Evolutionary conservation across 2,329 filamentous ascomycete species (phyloP).

Genomic region (Pseudocercospora macadamiae): DNA sequence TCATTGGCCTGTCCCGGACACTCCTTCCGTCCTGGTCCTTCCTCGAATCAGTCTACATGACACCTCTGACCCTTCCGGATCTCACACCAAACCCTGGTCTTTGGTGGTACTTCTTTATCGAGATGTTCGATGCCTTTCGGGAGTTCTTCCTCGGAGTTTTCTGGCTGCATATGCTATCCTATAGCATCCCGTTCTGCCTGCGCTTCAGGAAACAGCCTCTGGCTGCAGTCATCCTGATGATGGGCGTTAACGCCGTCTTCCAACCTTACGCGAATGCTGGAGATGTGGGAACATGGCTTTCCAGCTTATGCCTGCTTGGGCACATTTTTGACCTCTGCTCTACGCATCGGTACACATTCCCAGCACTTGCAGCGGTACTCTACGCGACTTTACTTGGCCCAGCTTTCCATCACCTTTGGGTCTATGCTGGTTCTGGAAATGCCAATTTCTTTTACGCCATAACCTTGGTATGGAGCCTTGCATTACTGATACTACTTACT

Average conservation of each 20-base stretch:
- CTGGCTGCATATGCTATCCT: conserved; percentile 91
- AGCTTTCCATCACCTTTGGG: conserved; percentile 96
- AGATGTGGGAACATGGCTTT: conserved; percentile 84
- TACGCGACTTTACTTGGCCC: conserved; percentile 90
- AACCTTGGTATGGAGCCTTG: conserved; percentile 96
- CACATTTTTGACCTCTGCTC: conserved; percentile 87
- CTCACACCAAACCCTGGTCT: conserved; percentile 92
- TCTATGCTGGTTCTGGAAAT: conserved; percentile 96
- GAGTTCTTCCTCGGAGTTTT: conserved; percentile 97
- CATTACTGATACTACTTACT: conserved; percentile 80
- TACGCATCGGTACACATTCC: conserved; percentile 75
- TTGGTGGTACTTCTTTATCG: conserved; percentile 99
- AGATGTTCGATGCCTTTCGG: conserved; percentile 98
- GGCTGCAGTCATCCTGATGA: conserved; percentile 78
- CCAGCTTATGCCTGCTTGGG: conserved; percentile 80
- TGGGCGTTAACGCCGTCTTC: conserved; percentile 92
- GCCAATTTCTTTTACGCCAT: conserved; percentile 99
- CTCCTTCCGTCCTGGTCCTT: conserved; percentile 87
- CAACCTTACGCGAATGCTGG: conserved; percentile 95
- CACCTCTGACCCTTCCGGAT: conserved; percentile 87
- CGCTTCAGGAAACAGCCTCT: conserved; percentile 83
- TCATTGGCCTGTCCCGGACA: conserved; percentile 73
- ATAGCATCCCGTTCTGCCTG: conserved; percentile 83
- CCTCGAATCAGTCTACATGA: conserved; percentile 84
- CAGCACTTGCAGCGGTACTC: conserved; percentile 78